Conservation (phyloP, 768 basidiomycete genomes). For the Calocera viscosa region DNA sequence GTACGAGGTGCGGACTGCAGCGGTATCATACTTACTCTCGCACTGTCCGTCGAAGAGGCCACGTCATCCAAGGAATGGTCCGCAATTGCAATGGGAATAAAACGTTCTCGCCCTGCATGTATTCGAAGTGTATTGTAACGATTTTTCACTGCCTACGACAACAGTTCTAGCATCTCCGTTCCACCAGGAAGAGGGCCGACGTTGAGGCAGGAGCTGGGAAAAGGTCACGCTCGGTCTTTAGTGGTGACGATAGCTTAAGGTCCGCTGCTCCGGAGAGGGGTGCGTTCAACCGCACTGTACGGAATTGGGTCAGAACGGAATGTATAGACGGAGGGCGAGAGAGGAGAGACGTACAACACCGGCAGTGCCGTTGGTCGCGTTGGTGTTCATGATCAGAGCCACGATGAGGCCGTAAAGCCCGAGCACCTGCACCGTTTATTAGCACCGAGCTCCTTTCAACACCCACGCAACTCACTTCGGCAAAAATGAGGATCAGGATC, state of each 20-base stretch:
- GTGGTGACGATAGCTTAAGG: background rate
- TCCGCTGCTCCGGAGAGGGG: background rate
- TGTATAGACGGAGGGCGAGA: background rate
- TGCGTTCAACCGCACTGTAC: background rate
- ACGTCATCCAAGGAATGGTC: no score
- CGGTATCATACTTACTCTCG: no score
- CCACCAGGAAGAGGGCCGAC: background rate
- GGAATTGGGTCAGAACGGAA: background rate
- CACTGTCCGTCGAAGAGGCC: no score
- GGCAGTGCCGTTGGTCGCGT: conserved; percentile 13
- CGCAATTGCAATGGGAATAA: no score
- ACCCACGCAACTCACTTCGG: conserved; percentile 8
- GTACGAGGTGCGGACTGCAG: no score
- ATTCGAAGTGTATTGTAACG: conserved; percentile 1
- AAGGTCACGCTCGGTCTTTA: background rate
- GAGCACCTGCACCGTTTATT: conserved; percentile 22
- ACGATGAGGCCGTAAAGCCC: conserved; percentile 36
- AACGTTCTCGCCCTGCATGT: no score
- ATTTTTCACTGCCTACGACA: background rate
- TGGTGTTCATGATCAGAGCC: conserved; percentile 35
- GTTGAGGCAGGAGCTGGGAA: no score
- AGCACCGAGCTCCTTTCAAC: conserved; percentile 10
- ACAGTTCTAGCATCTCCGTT: background rate
- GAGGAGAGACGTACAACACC: background rate
- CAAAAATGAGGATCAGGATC: conserved; percentile 36